Evolutionary conservation across 2,329 filamentous ascomycete species (phyloP), one percentile per base, ranked within the genome.

Genomic region (Colletotrichum tabaci): DNA sequence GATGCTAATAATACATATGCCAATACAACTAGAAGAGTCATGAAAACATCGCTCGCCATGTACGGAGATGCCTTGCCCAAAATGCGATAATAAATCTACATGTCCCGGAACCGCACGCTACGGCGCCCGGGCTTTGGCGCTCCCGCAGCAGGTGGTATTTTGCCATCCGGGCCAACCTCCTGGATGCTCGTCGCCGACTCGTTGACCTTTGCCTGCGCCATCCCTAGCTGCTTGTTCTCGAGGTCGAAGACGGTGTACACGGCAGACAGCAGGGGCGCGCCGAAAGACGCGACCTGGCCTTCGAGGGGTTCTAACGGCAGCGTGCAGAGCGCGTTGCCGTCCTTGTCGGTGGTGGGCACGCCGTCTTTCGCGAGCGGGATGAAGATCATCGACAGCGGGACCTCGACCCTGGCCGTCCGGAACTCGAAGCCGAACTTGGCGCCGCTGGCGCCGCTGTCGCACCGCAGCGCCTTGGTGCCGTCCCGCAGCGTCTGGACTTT

Each of bases 401-500:
- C 15, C 26, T 62, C 60, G 44, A 62, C 49, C 30, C 21, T 49
- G 16, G 60, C 60, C 10, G 60, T 23, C 8, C 35, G 42, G 47
- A 62, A 62, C 16, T 50, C 60, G 15, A 52, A 62, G 10, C 18
- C 38, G 60, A 62, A 62, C 23, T 49, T 47, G 15, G 60, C 60
- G 9, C 26, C 60, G 4, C 46, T n/a, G 30, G 52, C 26, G 47
- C 60, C 60, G 47, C 47, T 52, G 47, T 18, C 47, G 47, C 60
- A 52, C 18, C n/a, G 26, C 44, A 62, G 18, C n/a, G 38, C 60
- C 16, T 62, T 62, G 7, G 46, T 62, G 7, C 46, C 60, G 30
- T 62, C 60, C 10, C 30, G 46, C 30, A 50, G 13, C 3, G 26
- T 35, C 21, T 47, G 23, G 9, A 62, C 12, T 7, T 50, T 50